Base-by-base conservation (phyloP, 805 yeast genomes). In the Kuraishia ogatae region DNA sequence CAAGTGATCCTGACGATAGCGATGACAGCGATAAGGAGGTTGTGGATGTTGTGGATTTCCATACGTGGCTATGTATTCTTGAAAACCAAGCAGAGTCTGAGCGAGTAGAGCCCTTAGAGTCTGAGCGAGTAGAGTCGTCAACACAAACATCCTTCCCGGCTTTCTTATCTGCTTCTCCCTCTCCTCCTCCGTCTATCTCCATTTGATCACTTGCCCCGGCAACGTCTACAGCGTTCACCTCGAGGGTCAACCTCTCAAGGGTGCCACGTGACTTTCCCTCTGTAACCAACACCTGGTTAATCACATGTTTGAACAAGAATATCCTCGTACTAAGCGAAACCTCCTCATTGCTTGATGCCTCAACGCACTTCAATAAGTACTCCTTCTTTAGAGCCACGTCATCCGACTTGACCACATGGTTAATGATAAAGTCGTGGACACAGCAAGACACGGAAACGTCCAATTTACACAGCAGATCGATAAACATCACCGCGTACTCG, bases 1-100 rank as follows among this genome's bases (percentile, higher is more conserved):
- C 97, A 59, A 84, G 77, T 2, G 83, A 75, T 2, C 93, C 94
- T 1, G 90, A 79, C 17, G 82, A 35, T 3, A 35, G n/a, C 17
- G 43, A 35, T 17, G 43, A 35, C 17, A 35, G 43, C n/a, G 43
- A 35, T 8, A 17, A 35, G 4, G 43, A 13, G 43, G 43, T n/a
- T n/a, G n/a, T 35, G 43, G 43, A 35, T 8, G 43, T 35, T 8
- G 43, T 15, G 7, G 43, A 35, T 35, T 35, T 35, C 43, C 43
- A 35, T 35, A 35, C 13, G 4, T 35, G n/a, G 4, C 17, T 13
- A 15, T 35, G 43, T 3, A 35, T 15, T 17, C 4, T 35, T 3
- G 43, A 7, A 17, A 35, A 11, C 43, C 43, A 35, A 10, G 2
- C 43, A 10, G 17, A 7, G 43, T 28, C 35, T 7, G 43, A 35